phyloP scores from a whole-genome alignment of 306 rosid genomes.

The Pterocarpus santalinus region DNA sequence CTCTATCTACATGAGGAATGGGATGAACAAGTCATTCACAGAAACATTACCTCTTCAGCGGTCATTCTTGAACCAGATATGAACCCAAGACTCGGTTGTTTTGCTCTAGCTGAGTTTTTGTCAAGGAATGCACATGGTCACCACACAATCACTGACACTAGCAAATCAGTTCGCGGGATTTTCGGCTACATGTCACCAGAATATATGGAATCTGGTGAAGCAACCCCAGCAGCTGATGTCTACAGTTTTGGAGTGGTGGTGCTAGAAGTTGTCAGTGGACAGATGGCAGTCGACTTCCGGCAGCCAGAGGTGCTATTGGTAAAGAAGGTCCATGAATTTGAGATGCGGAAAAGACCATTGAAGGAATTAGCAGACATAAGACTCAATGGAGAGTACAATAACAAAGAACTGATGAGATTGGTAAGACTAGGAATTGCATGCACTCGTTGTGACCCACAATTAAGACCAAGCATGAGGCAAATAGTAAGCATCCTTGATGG shows the following conservation, averaged over 20 bases:
- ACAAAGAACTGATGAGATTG: slow-evolving; percentile 70
- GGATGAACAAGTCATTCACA: slow-evolving; percentile 95
- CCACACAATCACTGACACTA: slow-evolving; percentile 52
- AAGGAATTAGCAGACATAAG: slow-evolving; percentile 77
- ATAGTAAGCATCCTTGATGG: slow-evolving; percentile 85
- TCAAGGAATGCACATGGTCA: slow-evolving; percentile 85
- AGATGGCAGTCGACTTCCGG: slow-evolving; percentile 87
- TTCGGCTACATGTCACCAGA: slow-evolving; percentile 96
- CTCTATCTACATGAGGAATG: slow-evolving; percentile 98
- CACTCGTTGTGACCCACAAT: slow-evolving; percentile 66
- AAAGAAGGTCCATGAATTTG: slow-evolving; percentile 75
- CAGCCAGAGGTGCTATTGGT: slow-evolving; percentile 88
- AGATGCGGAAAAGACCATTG: slow-evolving; percentile 61
- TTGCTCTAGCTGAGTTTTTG: slow-evolving; percentile 94
- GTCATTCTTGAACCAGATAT: slow-evolving; percentile 84
- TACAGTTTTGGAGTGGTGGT: slow-evolving; percentile 93
- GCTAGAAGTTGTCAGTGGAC: slow-evolving; percentile 85
- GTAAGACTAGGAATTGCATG: slow-evolving; percentile 76
- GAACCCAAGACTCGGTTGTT: slow-evolving; percentile 81
- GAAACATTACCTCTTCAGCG: slow-evolving; percentile 93
- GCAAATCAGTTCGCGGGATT: slow-evolving; percentile 75
- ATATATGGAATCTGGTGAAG: slow-evolving; percentile 79
- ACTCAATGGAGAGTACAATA: slow-evolving; percentile 71
- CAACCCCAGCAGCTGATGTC: slow-evolving; percentile 74
- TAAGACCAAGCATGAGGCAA: slow-evolving; percentile 86